Conservation (phyloP, 345 rosid genomes). For the Cardiospermum halicacabum region DNA sequence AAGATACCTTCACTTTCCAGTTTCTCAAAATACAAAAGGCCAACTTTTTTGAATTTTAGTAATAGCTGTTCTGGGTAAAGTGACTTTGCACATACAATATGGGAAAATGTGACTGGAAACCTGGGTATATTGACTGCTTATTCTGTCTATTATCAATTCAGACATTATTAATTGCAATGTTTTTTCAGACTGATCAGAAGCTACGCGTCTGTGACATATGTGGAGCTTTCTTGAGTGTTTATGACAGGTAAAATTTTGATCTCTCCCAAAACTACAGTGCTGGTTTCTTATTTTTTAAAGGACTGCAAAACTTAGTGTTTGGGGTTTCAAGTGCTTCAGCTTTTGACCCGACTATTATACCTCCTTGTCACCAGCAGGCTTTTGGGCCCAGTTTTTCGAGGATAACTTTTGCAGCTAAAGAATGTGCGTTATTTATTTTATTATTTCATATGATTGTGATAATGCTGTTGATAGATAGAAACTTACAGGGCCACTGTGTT, state of each 20-base stretch:
- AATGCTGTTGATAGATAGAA: conserved; percentile 47
- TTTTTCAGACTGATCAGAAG: conserved; percentile 97
- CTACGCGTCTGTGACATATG: conserved; percentile 99
- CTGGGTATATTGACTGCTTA: neutral
- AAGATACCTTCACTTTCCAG: neutral
- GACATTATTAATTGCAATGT: neutral
- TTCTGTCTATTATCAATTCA: neutral
- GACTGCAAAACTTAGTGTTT: conserved; percentile 47
- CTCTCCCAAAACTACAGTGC: conserved; percentile 15
- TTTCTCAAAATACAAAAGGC: neutral
- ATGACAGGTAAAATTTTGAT: conserved; percentile 70
- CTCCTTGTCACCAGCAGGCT: conserved; percentile 99
- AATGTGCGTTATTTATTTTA: conserved; percentile 93
- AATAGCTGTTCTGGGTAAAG: neutral
- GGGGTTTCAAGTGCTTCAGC: conserved; percentile 89
- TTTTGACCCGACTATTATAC: conserved; percentile 87
- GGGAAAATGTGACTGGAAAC: neutral
- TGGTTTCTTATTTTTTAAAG: conserved; percentile 25
- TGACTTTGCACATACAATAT: neutral
- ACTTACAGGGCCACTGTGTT: conserved; percentile 28
- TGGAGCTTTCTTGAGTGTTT: conserved; percentile 98
- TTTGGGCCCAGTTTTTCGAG: conserved; percentile 99
- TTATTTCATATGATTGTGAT: conserved; percentile 71
- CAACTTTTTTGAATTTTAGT: neutral
- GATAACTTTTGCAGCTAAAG: conserved; percentile 99